Conservation (phyloP, 805 yeast species). For the Ogataea pignaliae region DNA sequence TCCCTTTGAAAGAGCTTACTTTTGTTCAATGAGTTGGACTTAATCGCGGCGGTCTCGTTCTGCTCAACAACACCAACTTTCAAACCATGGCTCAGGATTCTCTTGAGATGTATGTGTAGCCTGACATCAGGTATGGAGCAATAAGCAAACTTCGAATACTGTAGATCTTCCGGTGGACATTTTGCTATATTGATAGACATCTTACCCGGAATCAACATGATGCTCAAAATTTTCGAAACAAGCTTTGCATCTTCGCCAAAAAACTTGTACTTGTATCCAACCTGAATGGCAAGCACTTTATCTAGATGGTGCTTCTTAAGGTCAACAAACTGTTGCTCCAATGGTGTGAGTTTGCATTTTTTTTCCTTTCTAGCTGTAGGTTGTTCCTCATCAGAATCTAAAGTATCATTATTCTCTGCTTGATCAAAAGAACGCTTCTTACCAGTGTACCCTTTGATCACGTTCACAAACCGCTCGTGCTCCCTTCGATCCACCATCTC, state of each 20-base stretch:
- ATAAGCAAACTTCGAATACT: conserved; percentile 64
- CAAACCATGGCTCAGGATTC: conserved; percentile 64
- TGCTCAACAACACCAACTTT: conserved; percentile 89
- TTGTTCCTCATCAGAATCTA: conserved; percentile 3
- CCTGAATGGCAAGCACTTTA: conserved; percentile 75
- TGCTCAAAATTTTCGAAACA: conserved; percentile 63
- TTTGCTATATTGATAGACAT: conserved; percentile 46
- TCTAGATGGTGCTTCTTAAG: conserved; percentile 59
- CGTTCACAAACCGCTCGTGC: conserved; percentile 1
- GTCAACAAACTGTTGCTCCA: conserved; percentile 72
- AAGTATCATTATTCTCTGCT: not conserved
- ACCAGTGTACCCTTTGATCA: conserved; percentile 3
- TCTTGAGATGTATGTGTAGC: conserved; percentile 69
- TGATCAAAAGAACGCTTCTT: conserved; percentile 3
- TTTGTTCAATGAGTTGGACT: conserved; percentile 47
- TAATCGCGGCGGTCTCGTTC: conserved; percentile 72
- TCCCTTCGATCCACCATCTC: not conserved
- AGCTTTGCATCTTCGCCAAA: conserved; percentile 78
- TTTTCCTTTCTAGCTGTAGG: conserved; percentile 4
- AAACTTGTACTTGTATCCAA: conserved; percentile 87
- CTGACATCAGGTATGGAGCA: conserved; percentile 81
- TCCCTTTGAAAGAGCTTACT: conserved; percentile 61
- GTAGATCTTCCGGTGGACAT: conserved; percentile 33
- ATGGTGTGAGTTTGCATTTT: conserved; percentile 53
- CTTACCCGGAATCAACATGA: conserved; percentile 71